Base-by-base conservation (phyloP, 805 yeast genomes). In the Barnettozyma pratensis region DNA sequence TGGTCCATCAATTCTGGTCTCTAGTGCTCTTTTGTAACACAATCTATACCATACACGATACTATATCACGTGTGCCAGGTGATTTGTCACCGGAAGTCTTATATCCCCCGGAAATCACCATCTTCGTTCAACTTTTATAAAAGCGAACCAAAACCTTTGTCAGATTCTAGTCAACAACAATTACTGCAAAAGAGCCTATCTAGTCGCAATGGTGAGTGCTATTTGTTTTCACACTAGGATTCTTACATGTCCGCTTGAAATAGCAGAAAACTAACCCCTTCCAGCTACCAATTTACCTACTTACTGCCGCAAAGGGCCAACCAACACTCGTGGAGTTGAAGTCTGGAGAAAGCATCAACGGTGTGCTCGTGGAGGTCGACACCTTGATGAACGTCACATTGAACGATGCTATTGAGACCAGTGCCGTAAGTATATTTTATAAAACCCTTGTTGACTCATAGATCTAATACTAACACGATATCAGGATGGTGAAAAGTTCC, bases 331-430 rank as follows among this genome's bases (percentile, higher is more conserved):
- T 94, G 43, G 99, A 92, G 66, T 78, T 94, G 62, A 94, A 94
- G 66, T 83, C 85, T 48, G 97, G 98, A 34, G 97, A 88, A 60
- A 83, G 92, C 8, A 73, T 91, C 44, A 85, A 85, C 60, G 99
- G 99, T 44, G 79, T 77, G 48, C 73, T 94, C 51, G 79, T 81
- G 48, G 86, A 87, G 61, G 89, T 96, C 58, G 99, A 94, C 65
- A 83, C 88, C 37, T 87, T 95, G 90, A 94, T 94, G 99, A 94
- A 94, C 66, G 73, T 94, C 55, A 87, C 96, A 2, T 73, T 94
- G 46, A 75, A 75, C 34, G 83, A 90, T 54, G 97, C 85, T 12
- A 78, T 82, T 42, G 86, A 83, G 61, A 76, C 83, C 12, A 79
- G 80, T 57, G 71, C 80, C 39, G 64, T 55, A 54, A 26, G 59